These are phyloP conservation scores for Globisporangium echinulatum DNA, from an alignment of 352 stramenopile species.

Conservation along the genomic window DNA sequence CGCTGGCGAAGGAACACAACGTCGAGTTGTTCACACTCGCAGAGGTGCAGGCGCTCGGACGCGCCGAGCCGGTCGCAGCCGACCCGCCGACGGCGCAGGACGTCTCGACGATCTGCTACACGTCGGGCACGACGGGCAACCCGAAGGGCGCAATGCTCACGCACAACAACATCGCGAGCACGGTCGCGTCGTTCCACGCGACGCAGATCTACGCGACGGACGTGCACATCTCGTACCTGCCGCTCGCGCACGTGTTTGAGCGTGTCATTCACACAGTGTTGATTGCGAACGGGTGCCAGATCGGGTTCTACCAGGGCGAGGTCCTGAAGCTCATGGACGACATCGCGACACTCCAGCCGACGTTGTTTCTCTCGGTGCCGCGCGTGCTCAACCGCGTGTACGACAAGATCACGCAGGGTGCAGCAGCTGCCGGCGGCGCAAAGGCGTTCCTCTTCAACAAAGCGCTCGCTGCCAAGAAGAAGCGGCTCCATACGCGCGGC, in stretches of 20 bases:
- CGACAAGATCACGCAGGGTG: constrained; percentile 86
- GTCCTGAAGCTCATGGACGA: constrained; percentile 89
- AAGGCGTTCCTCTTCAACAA: constrained; percentile 89
- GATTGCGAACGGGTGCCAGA: constrained; percentile 65
- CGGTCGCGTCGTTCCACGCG: constrained; percentile 1
- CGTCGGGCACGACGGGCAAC: constrained; percentile 64
- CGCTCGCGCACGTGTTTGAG: constrained; percentile 94
- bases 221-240: constrained; percentile 90
- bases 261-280: constrained; percentile 42
- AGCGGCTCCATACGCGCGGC: constrained; percentile 8
- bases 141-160: constrained; percentile 66
- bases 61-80: constrained; percentile 33
- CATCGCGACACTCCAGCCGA: constrained; percentile 84
- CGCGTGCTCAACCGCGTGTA: constrained; percentile 94
- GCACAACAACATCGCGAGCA: constrained; percentile 39
- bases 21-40: constrained; percentile 36
- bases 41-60: constrained; percentile 30
- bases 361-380: constrained; percentile 90
- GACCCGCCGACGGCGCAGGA: constrained; percentile 56
- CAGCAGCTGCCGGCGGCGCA: constrained; percentile 68
- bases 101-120: constrained; percentile 91
- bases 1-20: constrained; percentile 23
- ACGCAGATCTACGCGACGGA: constrained; percentile 14
- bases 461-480: constrained; percentile 75
- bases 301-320: constrained; percentile 91